Base-by-base conservation (phyloP, 2,329 filamentous ascomycete species). In the Lachnellula cervina region DNA sequence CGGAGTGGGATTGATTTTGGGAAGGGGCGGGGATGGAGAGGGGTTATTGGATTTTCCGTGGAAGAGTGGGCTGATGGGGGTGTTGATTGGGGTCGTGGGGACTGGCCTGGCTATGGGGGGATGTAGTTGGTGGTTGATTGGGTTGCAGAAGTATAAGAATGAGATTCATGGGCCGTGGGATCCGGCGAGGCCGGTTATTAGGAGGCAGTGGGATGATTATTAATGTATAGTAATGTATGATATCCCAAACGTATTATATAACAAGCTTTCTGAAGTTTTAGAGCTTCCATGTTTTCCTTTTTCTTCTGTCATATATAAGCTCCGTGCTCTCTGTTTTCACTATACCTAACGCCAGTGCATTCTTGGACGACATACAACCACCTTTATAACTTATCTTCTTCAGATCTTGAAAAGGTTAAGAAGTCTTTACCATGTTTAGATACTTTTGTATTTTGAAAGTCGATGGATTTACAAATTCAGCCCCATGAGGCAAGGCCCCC, bases 131-230 rank as follows among this genome's bases (percentile, higher is more conserved):
- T 97, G 94, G 92, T 75, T 99, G 60, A 97, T 99, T 68, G 89
- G 91, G 8, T 73, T 99, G 71, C 94, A 99, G 74, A 93, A 96
- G 75, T 99, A 97, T 74, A 99, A 99, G 78, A 97, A 97, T 71
- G 94, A 97, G 74, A 97, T 99, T 63, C 90, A 92, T 68, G 94
- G 94, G 44, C 94, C 94, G 1, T 99, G 94, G 94, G 94, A 99
- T 74, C 92, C 93, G 19, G 94, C 94, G 6, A 81, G 92, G 69
- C 94, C 94, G 9, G 83, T 94, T 54, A 92, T 94, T 60, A 84
- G 90, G 68, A 86, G 86, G 57, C 59, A 64, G 28, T 69, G 66
- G 64, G 64, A 67, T 56, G 62, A 66, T 59, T 65, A 66, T 52
- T 69, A 61, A 44, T 34, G 11, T 44, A 43, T 23, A 19, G 7